These are phyloP conservation scores for Pyrenula massariospora DNA, from an alignment of 495 filamentous ascomycete species.

Conservation along the genomic window DNA sequence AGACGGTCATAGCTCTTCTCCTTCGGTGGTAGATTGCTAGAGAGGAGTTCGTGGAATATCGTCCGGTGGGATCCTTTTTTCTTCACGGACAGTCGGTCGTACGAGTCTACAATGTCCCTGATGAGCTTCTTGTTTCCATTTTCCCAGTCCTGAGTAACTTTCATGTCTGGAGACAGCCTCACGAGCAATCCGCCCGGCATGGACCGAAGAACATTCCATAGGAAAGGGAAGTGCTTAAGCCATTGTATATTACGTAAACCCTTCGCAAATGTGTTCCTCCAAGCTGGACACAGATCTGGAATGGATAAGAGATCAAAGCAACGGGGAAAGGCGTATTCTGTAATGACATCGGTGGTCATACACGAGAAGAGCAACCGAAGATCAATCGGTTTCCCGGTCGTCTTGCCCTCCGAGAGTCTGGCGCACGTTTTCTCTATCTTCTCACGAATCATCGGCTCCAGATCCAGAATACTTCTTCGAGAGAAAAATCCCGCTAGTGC, in stretches of 20 bases:
- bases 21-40: slow-evolving; percentile 1
- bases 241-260: slow-evolving; percentile 15
- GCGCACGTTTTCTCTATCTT: slow-evolving; percentile 18
- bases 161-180: too few species aligned
- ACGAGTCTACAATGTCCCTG: too few species aligned
- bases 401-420: slow-evolving; percentile 8
- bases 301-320: slow-evolving; percentile 12
- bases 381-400: slow-evolving; percentile 12
- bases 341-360: slow-evolving; percentile 19
- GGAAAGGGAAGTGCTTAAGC: slow-evolving; percentile 28
- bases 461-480: slow-evolving; percentile 15
- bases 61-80: slow-evolving; percentile 18
- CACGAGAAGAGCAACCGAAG: slow-evolving; percentile 25
- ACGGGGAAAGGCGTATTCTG: not conserved
- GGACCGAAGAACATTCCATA: slow-evolving; percentile 17
- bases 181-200: too few species aligned
- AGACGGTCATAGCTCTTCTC: not conserved
- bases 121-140: too few species aligned
- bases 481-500: slow-evolving; percentile 30
- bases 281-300: slow-evolving; percentile 31
- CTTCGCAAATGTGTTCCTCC: slow-evolving; percentile 17
- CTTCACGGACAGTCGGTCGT: too few species aligned
- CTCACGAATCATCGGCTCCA: slow-evolving; percentile 23
- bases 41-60: slow-evolving; percentile 18
- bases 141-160: too few species aligned